A percentile compares a stretch with the other conserved stretches of the same genome.
phyloP scores from a whole-genome alignment of 768 basidiomycete species.

The Lactarius deliciosus region DNA sequence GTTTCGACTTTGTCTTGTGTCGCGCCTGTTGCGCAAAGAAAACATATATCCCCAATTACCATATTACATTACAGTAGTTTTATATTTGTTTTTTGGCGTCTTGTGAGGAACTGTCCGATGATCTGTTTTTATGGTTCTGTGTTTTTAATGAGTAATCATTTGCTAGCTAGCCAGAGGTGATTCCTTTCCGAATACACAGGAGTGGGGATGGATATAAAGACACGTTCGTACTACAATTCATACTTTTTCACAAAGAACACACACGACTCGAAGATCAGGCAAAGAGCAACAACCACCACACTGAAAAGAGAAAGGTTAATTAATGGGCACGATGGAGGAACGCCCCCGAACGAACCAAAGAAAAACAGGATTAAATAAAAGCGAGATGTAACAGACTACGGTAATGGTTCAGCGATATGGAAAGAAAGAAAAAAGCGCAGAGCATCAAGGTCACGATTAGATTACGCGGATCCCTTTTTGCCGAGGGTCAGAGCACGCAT shows the following conservation, averaged over 20 bases:
- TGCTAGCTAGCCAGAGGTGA: neutral
- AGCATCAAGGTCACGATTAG: no score
- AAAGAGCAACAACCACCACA: neutral
- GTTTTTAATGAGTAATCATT: neutral
- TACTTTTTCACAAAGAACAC: neutral
- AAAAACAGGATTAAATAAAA: neutral
- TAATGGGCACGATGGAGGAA: neutral
- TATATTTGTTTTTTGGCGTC: neutral
- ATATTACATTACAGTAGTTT: neutral
- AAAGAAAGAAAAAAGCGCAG: no score
- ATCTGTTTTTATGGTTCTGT: neutral
- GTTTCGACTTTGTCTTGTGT: neutral
- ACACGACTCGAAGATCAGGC: neutral
- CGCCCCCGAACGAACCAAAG: neutral
- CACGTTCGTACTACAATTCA: neutral
- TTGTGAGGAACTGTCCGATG: neutral
- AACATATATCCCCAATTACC: neutral
- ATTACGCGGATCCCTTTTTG: constrained; percentile 40
- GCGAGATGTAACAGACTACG: neutral
- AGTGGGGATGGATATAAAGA: neutral
- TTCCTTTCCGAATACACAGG: neutral
- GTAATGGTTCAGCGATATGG: neutral
- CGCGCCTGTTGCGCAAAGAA: neutral
- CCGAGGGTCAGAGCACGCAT: constrained; percentile 63
- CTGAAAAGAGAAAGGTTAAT: neutral